Base-by-base conservation (phyloP, 164 flowering plant genomes). In the Brasenia schreberi region DNA sequence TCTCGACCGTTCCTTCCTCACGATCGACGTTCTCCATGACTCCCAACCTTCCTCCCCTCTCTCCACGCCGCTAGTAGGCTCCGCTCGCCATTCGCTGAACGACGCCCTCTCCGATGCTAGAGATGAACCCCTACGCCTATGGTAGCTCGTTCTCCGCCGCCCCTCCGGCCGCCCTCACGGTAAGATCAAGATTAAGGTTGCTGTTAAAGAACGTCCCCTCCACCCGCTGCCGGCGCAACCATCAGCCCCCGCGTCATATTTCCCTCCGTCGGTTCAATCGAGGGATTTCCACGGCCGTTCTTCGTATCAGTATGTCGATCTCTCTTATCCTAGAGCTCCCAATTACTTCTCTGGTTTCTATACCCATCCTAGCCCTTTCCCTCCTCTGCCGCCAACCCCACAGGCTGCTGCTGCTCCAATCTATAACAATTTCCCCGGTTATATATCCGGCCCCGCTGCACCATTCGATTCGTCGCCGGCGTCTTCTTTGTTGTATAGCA, bases 101-200 rank as follows among this genome's bases (percentile, higher is more conserved):
- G 63, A 61, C 23, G 14, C 18, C 39, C 39, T 33, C 39, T 33
- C 39, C 18, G 17, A 12, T 2, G 19, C 10, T n/a, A 74, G 70
- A 18, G 39, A 33, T 33, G 81, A 83, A 17, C 56, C 70, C 16
- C 27, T 43, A 66, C 70, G 49, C 17, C 44, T 80, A 75, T 70
- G 66, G 18, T 66, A 77, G 18, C 75, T 89, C 65, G 82, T 82
- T 58, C 82, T 92, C 59, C 76, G 73, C 23, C 89, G 94, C 11
- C 89, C 92, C 18, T 92, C 94, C n/a, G 97, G 97, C 16, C 90
- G 97, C 10, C 94, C 89, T 19, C 97, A 92, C 27, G 97, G 97
- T 0, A 87, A 85, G 82, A 81, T 89, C 77, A 75, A 83, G 12
- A 19, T 92, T 3, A 89, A 84, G 66, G 74, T 89, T 23, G 75